phyloP scores from a whole-genome alignment of 805 yeast genomes.

The Candida cerambycidarum region DNA sequence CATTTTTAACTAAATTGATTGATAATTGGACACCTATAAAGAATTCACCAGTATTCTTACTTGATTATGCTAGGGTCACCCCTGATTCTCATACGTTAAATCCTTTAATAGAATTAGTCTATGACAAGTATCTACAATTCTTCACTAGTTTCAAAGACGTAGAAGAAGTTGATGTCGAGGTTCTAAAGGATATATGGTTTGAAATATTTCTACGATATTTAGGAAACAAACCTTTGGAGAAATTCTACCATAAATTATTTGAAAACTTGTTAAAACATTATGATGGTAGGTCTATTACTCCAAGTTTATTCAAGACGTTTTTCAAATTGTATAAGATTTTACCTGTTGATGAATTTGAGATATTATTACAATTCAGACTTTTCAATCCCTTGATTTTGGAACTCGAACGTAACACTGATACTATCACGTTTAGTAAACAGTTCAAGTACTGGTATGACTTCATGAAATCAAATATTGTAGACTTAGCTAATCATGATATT shows the following conservation, averaged over 20 bases:
- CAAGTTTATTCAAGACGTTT: not conserved
- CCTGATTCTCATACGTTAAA: conserved; percentile 6
- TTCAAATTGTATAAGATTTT: not conserved
- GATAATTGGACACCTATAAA: conserved; percentile 19
- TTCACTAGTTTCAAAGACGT: conserved; percentile 5
- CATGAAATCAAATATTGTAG: not conserved
- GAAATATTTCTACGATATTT: conserved; percentile 11
- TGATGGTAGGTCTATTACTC: not conserved
- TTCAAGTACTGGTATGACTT: conserved; percentile 6
- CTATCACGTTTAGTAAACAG: conserved; percentile 1
- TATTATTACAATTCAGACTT: conserved; percentile 30
- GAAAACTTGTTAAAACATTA: conserved; percentile 1
- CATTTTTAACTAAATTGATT: conserved; percentile 15
- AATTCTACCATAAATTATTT: conserved; percentile 2
- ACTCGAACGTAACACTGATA: not conserved
- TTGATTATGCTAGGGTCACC: conserved; percentile 22
- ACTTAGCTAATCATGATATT: not conserved
- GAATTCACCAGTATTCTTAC: conserved; percentile 16
- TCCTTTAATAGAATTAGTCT: conserved; percentile 10
- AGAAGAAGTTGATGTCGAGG: conserved; percentile 1
- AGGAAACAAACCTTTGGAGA: not conserved
- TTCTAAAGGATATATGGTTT: conserved; percentile 9
- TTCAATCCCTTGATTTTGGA: conserved; percentile 38
- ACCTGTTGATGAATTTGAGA: conserved; percentile 9
- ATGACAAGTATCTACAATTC: conserved; percentile 10